Base-by-base conservation (phyloP, 1,139 yeast genomes). In the Wickerhamomyces sp. region DNA sequence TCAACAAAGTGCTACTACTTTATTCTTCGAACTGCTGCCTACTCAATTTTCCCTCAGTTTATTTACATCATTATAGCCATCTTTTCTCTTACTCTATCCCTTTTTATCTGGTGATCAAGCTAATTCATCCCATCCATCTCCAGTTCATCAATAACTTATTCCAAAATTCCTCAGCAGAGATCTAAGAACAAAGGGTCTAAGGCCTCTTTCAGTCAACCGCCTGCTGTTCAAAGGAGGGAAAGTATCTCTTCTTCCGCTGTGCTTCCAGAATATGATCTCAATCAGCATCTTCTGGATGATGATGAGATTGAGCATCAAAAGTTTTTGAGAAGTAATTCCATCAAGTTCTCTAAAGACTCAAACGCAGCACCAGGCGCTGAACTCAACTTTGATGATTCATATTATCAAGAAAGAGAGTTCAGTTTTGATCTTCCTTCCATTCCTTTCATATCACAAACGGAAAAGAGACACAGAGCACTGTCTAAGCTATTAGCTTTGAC, bases 391-490 rank as follows among this genome's bases (percentile, higher is more conserved):
- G 35, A 39, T 25, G 50, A 43, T 24, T 43, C 33, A 13, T 16
- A 39, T 13, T 54, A 55, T 16, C 53, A 55, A 18, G 54, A 58
- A 13, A 45, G 42, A 19, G 55, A 53, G 12, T 58, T 48, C 39
- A 56, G 63, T 3, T 59, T 62, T 40, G 62, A 61, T 28, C 37
- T 61, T 4, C 55, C 56, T 3, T 33, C 37, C 6, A 41, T 50
- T 5, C 46, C 49, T 3, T 47, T 61, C 32, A 46, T 58, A 16
- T 45, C 58, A 29, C 58, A 58, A 27, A 49, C 63, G 5, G 49
- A 51, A 9, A 54, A 45, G 29, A 52, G 64, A 41, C 66, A 62
- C 37, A 43, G 49, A 12, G 48, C 52, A 8, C 36, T 62, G 2
- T 39, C 49, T 9, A 50, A 46, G 17, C 41, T 59, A 3, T 30